phyloP scores from a whole-genome alignment of 306 rosid species.

The Delonix regia region DNA sequence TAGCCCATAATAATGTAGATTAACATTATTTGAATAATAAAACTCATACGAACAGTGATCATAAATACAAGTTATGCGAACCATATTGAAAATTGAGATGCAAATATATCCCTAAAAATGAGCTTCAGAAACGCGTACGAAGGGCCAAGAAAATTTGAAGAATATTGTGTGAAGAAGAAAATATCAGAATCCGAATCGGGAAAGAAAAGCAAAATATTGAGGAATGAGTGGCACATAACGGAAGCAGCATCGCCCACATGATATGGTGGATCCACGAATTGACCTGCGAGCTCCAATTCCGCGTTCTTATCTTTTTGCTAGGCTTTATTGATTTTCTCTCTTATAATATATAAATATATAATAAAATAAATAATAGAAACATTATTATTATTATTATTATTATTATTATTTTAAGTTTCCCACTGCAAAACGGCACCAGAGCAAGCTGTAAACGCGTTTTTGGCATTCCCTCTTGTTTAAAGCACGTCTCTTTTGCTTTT shows the following conservation, averaged over 20 bases:
- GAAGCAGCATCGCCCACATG: not conserved
- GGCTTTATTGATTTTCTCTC: too few relatives aligned
- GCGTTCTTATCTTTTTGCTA: not conserved
- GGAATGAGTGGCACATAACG: too few relatives aligned
- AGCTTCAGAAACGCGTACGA: not conserved
- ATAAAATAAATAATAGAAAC: too few relatives aligned
- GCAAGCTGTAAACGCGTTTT: constrained; percentile 48
- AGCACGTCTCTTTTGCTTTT: constrained; percentile 25
- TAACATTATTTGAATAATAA: too few relatives aligned
- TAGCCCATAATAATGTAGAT: too few relatives aligned
- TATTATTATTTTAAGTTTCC: too few relatives aligned
- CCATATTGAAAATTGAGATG: not conserved
- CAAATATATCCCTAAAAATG: not conserved
- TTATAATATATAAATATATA: too few relatives aligned
- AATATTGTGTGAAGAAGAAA: not conserved
- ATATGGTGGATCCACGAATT: not conserved
- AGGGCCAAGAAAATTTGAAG: not conserved
- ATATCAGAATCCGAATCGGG: too few relatives aligned
- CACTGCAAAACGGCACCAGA: not conserved
- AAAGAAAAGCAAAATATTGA: too few relatives aligned
- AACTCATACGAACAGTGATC: too few relatives aligned
- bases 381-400: too few relatives aligned
- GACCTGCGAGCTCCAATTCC: not conserved
- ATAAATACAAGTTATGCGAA: too few relatives aligned
- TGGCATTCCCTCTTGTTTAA: not conserved